These are phyloP conservation scores for Calonectria hongkongensis DNA, from an alignment of 2,329 filamentous ascomycete species.

Conservation along the genomic window DNA sequence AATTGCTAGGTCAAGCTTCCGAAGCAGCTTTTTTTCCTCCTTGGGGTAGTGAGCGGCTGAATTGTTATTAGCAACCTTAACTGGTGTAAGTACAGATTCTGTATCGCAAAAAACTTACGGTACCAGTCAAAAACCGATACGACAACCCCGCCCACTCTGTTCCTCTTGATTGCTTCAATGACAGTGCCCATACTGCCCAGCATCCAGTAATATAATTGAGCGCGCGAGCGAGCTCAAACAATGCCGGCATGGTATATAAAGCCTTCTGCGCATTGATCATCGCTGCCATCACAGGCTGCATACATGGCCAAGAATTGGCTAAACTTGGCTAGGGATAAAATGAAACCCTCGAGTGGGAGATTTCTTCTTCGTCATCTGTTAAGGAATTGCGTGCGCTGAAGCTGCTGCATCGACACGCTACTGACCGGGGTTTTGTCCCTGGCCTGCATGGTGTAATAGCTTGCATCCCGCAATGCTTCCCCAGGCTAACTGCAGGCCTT, in stretches of 20 bases:
- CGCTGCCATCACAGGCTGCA: neutral
- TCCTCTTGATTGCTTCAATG: slow-evolving; percentile 41
- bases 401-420: neutral
- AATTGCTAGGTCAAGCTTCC: slow-evolving; percentile 54
- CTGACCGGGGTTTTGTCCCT: neutral
- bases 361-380: slow-evolving; percentile 3
- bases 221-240: neutral
- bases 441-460: slow-evolving; percentile 3
- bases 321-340: slow-evolving; percentile 21
- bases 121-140: slow-evolving; percentile 57
- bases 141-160: slow-evolving; percentile 51
- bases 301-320: slow-evolving; percentile 12
- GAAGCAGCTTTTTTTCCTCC: slow-evolving; percentile 51
- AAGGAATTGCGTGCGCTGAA: slow-evolving; percentile 27
- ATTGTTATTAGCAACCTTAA: neutral
- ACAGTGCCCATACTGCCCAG: slow-evolving; percentile 20
- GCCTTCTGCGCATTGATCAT: neutral
- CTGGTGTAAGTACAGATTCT: neutral
- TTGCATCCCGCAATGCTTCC: slow-evolving; percentile 15
- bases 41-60: slow-evolving; percentile 52
- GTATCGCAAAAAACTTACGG: slow-evolving; percentile 37
- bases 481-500: neutral
- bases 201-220: slow-evolving; percentile 1
- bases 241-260: slow-evolving; percentile 23
- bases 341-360: slow-evolving; percentile 24